Percentiles rank a stretch among this genome's conserved stretches.
These are phyloP conservation scores for Setaria italica DNA, from an alignment of 202 grass and related monocot species.

Conservation along the genomic window DNA sequence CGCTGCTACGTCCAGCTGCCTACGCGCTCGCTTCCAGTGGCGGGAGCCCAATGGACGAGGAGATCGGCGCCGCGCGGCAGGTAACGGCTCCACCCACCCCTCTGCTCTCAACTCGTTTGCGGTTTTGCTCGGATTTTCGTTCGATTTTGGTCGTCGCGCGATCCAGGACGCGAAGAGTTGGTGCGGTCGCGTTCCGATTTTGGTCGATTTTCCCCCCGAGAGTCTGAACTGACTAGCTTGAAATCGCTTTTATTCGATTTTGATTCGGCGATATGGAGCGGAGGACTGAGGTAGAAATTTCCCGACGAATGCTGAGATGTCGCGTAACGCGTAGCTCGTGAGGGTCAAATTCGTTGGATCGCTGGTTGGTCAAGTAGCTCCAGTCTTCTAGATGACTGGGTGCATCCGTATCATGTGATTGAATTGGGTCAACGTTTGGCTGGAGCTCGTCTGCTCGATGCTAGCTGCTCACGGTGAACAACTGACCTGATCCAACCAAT, in stretches of 20 bases:
- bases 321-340: not conserved
- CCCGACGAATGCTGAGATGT: not conserved
- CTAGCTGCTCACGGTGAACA: not conserved
- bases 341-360: not conserved
- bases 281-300: not conserved
- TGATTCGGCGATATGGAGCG: conserved; percentile 8
- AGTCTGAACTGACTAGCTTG: too few relatives aligned
- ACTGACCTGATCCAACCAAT: not conserved
- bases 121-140: not conserved
- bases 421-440: conserved; percentile 44
- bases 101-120: not conserved
- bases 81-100: conserved; percentile 4
- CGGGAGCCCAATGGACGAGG: conserved; percentile 51
- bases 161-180: not conserved
- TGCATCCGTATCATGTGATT: conserved; percentile 33
- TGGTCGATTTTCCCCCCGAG: not conserved
- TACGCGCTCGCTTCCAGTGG: conserved; percentile 6
- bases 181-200: not conserved
- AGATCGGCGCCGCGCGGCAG: conserved; percentile 47
- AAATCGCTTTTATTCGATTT: not conserved
- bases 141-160: not conserved
- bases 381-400: not conserved
- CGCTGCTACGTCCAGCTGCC: not conserved
- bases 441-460: not conserved
- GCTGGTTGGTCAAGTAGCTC: not conserved